Conservation (phyloP, 1,284 basidiomycete species). For the Boletus sp. region DNA sequence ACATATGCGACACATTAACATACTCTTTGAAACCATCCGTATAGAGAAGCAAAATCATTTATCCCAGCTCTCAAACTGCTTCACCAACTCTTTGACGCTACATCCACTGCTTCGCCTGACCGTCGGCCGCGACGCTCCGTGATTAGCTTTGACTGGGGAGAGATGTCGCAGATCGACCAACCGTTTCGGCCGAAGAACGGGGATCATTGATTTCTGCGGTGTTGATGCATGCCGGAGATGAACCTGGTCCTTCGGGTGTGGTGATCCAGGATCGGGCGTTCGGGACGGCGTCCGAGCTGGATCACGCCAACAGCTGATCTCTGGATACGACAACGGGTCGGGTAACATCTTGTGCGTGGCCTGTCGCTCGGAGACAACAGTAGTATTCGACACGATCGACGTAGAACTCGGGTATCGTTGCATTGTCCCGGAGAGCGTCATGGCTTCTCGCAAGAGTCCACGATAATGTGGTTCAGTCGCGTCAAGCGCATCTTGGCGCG, state of each 20-base stretch:
- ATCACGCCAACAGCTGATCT: slow-evolving; percentile 44
- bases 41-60: slow-evolving; percentile 7
- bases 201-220: slow-evolving; percentile 43
- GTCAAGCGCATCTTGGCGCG: slow-evolving; percentile 11
- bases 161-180: slow-evolving; percentile 55
- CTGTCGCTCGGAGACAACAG: slow-evolving; percentile 2
- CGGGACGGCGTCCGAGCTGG: slow-evolving; percentile 57
- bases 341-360: slow-evolving; percentile 19
- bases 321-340: slow-evolving; percentile 49
- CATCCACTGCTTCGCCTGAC: slow-evolving; percentile 46
- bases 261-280: slow-evolving; percentile 40
- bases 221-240: slow-evolving; percentile 49
- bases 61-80: slow-evolving; percentile 50
- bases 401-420: slow-evolving; percentile 5
- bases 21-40: neutral
- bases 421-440: slow-evolving; percentile 30
- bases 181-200: slow-evolving; percentile 43
- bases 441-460: slow-evolving; percentile 52
- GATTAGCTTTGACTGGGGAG: slow-evolving; percentile 28
- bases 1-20: slow-evolving; percentile 3
- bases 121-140: neutral
- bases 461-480: slow-evolving; percentile 46
- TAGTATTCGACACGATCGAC: slow-evolving; percentile 15
- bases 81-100: slow-evolving; percentile 67
- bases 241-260: slow-evolving; percentile 61